Evolutionary conservation across 306 rosid genomes (phyloP), one percentile per base, ranked within the genome.

Genomic region (Leucaena leucocephala): DNA sequence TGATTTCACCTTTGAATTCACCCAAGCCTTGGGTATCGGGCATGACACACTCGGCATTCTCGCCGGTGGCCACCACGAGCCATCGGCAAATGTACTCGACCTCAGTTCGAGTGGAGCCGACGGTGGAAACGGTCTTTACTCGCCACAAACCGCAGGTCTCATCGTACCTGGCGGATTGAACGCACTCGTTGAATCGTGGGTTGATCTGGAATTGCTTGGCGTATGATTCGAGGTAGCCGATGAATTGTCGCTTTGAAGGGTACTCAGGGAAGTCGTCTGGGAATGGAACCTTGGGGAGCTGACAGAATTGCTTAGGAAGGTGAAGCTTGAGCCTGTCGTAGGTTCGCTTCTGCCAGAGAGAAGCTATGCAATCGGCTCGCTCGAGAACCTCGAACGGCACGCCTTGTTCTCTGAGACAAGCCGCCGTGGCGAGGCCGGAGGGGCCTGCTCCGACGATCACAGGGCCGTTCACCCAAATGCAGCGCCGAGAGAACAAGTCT

Each of bases 391-490:
- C 76, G 44, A 89, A 94, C 40, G 98, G 97, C 3, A 94, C 98
- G 16, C 97, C 92, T 78, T 94, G 97, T 74, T 92, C 93, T 78
- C 77, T 86, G 1, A 94, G 94, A 77, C 97, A 89, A 44, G 97
- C 98, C 1, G 95, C 98, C 2, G 98, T 91, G 80, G 98, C 97
- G 0, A 94, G 80, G 0, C 98, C 98, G 0, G 98, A 86, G 0
- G 98, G 98, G 12, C 98, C 98, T 36, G 98, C 98, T 3, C 98
- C 98, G 54, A 94, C 91, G 44, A 94, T 94, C 2, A 92, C 87
- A 9, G 98, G 98, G 6, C 98, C 98, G 63, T 92, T 92, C 9
- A 94, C 90, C 89, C 97, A 87, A 62, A 89, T 77, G 84, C 91
- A 89, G n/a, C 97, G 89, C 12, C 92, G 83, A 4, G 92, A 86